A percentile compares a stretch with the other conserved stretches of the same genome.
Conservation (phyloP, 345 rosid species). For the Aegle marmelos region DNA sequence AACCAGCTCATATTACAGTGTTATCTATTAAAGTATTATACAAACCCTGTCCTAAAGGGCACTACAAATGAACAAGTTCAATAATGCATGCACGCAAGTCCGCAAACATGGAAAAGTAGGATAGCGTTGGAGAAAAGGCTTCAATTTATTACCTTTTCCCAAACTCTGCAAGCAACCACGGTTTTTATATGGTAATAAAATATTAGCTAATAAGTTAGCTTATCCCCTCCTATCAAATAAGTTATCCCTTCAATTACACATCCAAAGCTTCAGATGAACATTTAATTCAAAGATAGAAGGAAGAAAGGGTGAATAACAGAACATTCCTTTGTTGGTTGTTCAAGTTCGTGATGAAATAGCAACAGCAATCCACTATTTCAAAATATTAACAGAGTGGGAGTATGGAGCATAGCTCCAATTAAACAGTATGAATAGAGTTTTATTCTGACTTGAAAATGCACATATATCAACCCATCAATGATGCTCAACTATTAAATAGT, state of each 20-base stretch:
- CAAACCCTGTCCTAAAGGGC: neutral
- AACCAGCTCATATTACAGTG: neutral
- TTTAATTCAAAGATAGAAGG: neutral
- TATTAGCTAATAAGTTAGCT: neutral
- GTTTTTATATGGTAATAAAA: neutral
- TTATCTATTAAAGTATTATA: neutral
- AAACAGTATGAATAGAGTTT: neutral
- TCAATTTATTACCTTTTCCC: neutral
- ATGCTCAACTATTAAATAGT: neutral
- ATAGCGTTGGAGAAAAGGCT: neutral
- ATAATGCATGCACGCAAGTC: neutral
- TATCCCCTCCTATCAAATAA: neutral
- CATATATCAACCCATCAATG: neutral
- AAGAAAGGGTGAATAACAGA: neutral
- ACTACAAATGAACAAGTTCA: neutral
- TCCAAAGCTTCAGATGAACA: slow-evolving; percentile 4
- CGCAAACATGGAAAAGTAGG: neutral
- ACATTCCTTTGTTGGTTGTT: neutral
- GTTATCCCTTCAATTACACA: neutral
- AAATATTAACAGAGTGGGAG: neutral
- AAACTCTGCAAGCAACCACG: neutral
- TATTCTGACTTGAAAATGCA: neutral
- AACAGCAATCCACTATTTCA: neutral
- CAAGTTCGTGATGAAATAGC: neutral
- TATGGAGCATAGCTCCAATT: neutral